Evolutionary conservation across 2,329 filamentous ascomycete species (phyloP).

Genomic region (Penicillium sp.): DNA sequence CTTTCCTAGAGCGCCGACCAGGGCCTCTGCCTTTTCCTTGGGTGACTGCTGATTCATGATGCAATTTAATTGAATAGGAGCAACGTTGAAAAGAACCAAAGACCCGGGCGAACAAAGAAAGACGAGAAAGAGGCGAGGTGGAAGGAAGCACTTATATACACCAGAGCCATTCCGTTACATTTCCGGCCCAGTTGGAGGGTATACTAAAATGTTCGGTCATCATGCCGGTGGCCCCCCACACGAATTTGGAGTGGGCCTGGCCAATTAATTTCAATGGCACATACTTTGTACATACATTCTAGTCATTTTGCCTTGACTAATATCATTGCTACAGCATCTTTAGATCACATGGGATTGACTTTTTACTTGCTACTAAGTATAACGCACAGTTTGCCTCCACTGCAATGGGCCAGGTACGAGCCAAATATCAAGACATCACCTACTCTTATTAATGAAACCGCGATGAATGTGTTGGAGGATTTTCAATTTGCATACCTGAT

Average conservation of each 20-base stretch:
- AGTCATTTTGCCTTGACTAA: not conserved
- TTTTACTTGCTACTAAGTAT: not conserved
- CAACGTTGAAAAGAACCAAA: not conserved
- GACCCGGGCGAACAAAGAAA: not conserved
- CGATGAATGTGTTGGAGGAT: too few species aligned
- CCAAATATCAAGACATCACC: conserved; percentile 27
- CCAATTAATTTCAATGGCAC: not conserved
- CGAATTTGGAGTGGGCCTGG: not conserved
- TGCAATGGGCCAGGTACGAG: conserved; percentile 25
- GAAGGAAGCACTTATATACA: not conserved
- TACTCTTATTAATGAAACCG: not conserved
- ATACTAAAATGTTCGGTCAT: not conserved
- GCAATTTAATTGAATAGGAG: not conserved
- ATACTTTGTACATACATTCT: not conserved
- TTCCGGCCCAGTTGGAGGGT: not conserved
- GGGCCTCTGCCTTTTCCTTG: conserved; percentile 18
- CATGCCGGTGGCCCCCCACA: too few species aligned
- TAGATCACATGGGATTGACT: not conserved
- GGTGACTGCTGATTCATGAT: conserved; percentile 14
- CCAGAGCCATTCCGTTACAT: not conserved
- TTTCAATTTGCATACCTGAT: too few species aligned
- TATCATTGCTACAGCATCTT: not conserved
- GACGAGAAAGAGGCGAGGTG: not conserved
- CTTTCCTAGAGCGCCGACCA: conserved; percentile 29
- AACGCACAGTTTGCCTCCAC: not conserved